A percentile compares a stretch with the other conserved stretches of the same genome.
These are phyloP conservation scores for Gryganskiella cystojenkinii DNA, from an alignment of 192 early-diverging fungal species.

Conservation along the genomic window DNA sequence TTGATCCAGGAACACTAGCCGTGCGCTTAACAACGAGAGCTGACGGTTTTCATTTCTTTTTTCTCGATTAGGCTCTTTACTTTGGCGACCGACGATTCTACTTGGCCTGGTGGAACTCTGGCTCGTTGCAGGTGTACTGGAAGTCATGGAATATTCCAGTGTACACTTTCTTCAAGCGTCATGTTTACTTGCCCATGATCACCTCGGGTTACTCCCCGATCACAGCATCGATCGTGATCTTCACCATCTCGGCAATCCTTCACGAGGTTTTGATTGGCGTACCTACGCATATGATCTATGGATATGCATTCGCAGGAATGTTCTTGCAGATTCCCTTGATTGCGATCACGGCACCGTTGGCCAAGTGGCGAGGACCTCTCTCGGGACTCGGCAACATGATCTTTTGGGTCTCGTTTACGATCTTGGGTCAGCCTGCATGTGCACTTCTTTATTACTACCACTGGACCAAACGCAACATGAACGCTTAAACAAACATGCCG, in stretches of 20 bases:
- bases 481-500: constrained; percentile 4
- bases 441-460: constrained; percentile 81
- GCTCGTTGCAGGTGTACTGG: constrained; percentile 86
- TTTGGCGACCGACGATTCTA: constrained; percentile 93
- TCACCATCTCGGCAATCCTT: constrained; percentile 85
- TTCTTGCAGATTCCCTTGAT: constrained; percentile 83
- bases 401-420: constrained; percentile 86
- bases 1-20: background rate
- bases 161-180: constrained; percentile 88
- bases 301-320: constrained; percentile 87
- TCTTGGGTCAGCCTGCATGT: constrained; percentile 81
- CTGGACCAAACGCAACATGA: constrained; percentile 39
- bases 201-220: constrained; percentile 69
- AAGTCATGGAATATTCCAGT: constrained; percentile 93
- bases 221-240: constrained; percentile 72
- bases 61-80: constrained; percentile 62
- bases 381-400: constrained; percentile 79
- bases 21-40: background rate
- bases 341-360: constrained; percentile 71
- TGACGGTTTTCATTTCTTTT: background rate
- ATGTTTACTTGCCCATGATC: constrained; percentile 86
- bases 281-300: constrained; percentile 82
- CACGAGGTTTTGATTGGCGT: constrained; percentile 91
- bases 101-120: constrained; percentile 91
- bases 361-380: constrained; percentile 74